A percentile compares a stretch with the other conserved stretches of the same genome.
Conservation (phyloP, 306 rosid species). For the Glycine soja region DNA sequence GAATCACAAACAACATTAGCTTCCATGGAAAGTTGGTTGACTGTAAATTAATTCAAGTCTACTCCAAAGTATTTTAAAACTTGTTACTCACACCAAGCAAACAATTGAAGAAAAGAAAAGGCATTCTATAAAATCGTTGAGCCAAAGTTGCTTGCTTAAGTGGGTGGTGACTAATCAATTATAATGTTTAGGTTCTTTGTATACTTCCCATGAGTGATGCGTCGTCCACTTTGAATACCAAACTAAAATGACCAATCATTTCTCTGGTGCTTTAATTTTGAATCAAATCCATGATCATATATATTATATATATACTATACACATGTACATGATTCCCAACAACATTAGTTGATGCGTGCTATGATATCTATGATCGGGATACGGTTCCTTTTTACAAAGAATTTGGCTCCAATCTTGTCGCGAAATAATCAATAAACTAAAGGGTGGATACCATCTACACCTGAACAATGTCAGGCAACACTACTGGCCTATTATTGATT, state of each 20-base stretch:
- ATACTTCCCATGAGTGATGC: slow-evolving; percentile 3
- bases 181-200: slow-evolving; percentile 23
- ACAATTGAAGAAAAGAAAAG: background rate
- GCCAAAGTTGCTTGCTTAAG: background rate
- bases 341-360: no score
- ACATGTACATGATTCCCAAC: no score
- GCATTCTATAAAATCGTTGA: background rate
- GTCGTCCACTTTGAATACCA: slow-evolving; percentile 10
- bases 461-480: background rate
- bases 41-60: background rate
- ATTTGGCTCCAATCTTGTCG: slow-evolving; percentile 11
- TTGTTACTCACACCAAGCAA: background rate
- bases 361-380: no score
- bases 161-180: slow-evolving; percentile 21
- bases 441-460: background rate
- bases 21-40: slow-evolving; percentile 19
- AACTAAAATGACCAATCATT: slow-evolving; percentile 19
- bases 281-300: background rate
- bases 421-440: background rate
- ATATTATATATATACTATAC: background rate
- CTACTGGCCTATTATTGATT: background rate
- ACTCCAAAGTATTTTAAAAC: slow-evolving; percentile 7
- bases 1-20: background rate
- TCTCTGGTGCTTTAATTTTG: background rate
- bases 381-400: background rate